Evolutionary conservation across 202 grass and related monocot species (phyloP).

Genomic region (Bolboschoenoplectus hybrid): DNA sequence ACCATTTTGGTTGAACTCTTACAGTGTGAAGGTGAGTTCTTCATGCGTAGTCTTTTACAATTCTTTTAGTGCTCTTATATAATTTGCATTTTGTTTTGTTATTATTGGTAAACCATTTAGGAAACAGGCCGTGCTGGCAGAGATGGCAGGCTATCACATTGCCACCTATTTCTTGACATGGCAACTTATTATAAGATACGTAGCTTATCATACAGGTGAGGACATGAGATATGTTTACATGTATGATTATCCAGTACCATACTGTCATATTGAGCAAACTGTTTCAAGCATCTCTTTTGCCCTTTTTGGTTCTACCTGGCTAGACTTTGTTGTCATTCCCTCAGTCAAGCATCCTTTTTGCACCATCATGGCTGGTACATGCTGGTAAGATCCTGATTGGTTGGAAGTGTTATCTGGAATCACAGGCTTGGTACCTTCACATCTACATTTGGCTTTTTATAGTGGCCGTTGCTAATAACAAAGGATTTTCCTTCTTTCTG

Average conservation of each 20-base stretch:
- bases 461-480: neutral
- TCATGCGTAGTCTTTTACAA: conserved; percentile 18
- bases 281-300: neutral
- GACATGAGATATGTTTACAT: neutral
- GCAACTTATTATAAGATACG: conserved; percentile 81
- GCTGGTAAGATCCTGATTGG: neutral
- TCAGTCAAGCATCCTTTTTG: conserved; percentile 18
- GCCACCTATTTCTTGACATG: conserved; percentile 85
- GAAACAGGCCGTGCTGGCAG: conserved; percentile 98
- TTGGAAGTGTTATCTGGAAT: neutral
- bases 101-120: conserved; percentile 46
- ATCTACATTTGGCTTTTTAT: neutral
- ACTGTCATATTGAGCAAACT: neutral
- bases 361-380: conserved; percentile 8
- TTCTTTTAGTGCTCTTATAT: conserved; percentile 35
- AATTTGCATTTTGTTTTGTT: conserved; percentile 39
- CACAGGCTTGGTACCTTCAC: neutral
- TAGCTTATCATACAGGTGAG: conserved; percentile 76
- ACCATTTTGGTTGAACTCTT: neutral
- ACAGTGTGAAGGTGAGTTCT: neutral
- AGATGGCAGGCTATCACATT: conserved; percentile 73
- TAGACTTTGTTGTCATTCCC: neutral
- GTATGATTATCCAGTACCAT: conserved; percentile 10
- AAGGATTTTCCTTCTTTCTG: conserved; percentile 26
- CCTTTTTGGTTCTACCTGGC: neutral